Evolutionary conservation across 1,284 basidiomycete genomes (phyloP), one percentile per base, ranked within the genome.

Genomic region (Trichosporon faecale): DNA sequence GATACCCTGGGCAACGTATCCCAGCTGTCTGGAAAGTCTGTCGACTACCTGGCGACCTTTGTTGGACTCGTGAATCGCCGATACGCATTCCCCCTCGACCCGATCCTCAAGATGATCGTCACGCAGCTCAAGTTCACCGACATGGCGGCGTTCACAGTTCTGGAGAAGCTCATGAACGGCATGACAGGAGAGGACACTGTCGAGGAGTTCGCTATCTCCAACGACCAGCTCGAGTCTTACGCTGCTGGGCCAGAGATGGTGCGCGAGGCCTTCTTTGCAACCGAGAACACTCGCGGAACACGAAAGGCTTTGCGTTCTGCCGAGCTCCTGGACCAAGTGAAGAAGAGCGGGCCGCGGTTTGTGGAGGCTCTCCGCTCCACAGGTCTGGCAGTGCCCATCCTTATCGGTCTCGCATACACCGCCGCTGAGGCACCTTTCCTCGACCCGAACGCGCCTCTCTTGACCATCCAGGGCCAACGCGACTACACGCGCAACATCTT

Each of bases 161-260:
- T 99, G 25, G 89, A 92, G 60, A 95, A 98, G 79, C 85, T 99
- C 66, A 92, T 99, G 69, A 91, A 90, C 86, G 93, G 95, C 80
- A 98, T 98, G 94, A 91, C 93, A 3, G 95, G 93, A 4, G 93
- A 98, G 73, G 92, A 98, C 78, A 92, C 93, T 11, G 85, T 98
- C 65, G 92, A 92, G 0, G 93, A 90, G 80, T 75, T 78, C 66
- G 79, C 78, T 44, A 85, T 98, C 60, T 93, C 94, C 0, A 93
- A 97, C 73, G 86, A 89, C 0, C 95, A 99, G 81, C 89, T 99
- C 64, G 83, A 88, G 37, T 93, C 93, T 1, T 94, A 97, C 87
- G 91, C 92, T 2, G 94, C 95, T 67, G 97, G 97, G 0, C 90
- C 91, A 0, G 87, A 89, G 40, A 86, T 99, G 71, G 90, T 94